Evolutionary conservation across 108 stramenopile genomes (phyloP).

Genomic region (Cyclotella baltica): DNA sequence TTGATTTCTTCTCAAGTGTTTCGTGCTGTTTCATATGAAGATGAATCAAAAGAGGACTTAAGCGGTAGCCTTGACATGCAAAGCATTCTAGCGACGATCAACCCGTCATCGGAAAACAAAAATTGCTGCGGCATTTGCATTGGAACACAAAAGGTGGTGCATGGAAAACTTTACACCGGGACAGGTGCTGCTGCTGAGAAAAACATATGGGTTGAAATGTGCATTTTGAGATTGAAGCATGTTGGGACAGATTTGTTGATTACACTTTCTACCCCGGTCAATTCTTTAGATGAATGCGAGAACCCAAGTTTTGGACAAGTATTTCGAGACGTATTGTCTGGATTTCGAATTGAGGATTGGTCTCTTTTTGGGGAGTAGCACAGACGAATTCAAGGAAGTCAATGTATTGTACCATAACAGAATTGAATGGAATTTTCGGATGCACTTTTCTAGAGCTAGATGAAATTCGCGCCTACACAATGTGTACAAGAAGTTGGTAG

Average conservation of each 20-base stretch:
- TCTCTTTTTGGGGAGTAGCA: background rate
- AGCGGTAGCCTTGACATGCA: background rate
- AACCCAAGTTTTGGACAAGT: background rate
- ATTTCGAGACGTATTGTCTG: slow-evolving; percentile 38
- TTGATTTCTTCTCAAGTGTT: background rate
- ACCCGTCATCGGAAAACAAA: no score
- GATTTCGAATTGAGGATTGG: slow-evolving; percentile 66
- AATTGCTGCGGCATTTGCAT: slow-evolving; percentile 34
- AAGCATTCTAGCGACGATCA: no score
- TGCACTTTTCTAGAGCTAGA: no score
- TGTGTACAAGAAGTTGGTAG: no score
- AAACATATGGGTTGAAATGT: slow-evolving; percentile 58
- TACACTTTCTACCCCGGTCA: slow-evolving; percentile 60
- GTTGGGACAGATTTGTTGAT: slow-evolving; percentile 76
- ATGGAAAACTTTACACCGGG: slow-evolving; percentile 6
- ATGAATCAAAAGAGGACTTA: slow-evolving; percentile 12
- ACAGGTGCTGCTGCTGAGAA: slow-evolving; percentile 9
- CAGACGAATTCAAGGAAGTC: background rate
- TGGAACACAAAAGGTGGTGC: slow-evolving; percentile 31
- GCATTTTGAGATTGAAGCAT: slow-evolving; percentile 61
- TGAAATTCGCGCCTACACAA: no score
- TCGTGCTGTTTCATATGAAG: background rate
- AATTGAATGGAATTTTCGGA: no score
- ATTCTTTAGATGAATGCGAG: background rate
- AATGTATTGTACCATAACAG: no score